phyloP scores from a whole-genome alignment of 495 filamentous ascomycete species.

The Tuber borchii region DNA sequence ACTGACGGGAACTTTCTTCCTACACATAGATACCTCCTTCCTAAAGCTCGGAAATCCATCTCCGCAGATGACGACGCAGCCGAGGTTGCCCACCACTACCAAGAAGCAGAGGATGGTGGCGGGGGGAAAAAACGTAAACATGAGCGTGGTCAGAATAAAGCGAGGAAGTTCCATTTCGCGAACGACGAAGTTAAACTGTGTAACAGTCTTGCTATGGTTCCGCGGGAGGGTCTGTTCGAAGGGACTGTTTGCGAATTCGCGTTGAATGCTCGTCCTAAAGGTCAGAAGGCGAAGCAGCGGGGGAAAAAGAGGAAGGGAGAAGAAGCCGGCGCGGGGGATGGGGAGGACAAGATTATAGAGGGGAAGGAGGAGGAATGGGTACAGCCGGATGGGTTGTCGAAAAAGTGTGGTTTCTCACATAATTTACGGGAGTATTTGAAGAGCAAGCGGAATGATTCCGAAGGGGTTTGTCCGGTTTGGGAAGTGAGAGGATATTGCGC shows the following conservation, averaged over 20 bases:
- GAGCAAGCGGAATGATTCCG: conserved; percentile 71
- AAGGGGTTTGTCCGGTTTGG: conserved; percentile 71
- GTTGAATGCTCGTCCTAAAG: conserved; percentile 3
- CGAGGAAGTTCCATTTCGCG: conserved; percentile 73
- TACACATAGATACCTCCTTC: conserved; percentile 54
- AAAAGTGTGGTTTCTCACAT: conserved; percentile 69
- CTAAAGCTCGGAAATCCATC: conserved; percentile 19
- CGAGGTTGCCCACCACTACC: conserved; percentile 52
- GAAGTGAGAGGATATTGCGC: conserved; percentile 65
- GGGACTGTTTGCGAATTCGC: conserved; percentile 34
- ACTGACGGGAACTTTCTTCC: conserved; percentile 26
- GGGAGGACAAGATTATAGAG: conserved; percentile 12
- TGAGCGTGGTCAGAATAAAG: conserved; percentile 75
- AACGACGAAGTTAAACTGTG: conserved; percentile 74
- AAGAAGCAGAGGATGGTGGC: conserved; percentile 36
- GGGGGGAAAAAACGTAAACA: conserved; percentile 57
- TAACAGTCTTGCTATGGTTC: conserved; percentile 66
- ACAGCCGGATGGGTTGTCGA: conserved; percentile 27
- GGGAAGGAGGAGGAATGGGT: conserved; percentile 19
- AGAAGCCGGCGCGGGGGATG: conserved; percentile 6
- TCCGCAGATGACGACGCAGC: conserved; percentile 62
- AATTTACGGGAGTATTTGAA: conserved; percentile 76
- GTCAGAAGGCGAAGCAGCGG: conserved; percentile 15
- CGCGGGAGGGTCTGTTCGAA: conserved; percentile 27
- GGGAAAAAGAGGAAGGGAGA: conserved; percentile 11